These are phyloP conservation scores for Zygosaccharomyces rouxii DNA, from an alignment of 805 yeast genomes.

Conservation along the genomic window DNA sequence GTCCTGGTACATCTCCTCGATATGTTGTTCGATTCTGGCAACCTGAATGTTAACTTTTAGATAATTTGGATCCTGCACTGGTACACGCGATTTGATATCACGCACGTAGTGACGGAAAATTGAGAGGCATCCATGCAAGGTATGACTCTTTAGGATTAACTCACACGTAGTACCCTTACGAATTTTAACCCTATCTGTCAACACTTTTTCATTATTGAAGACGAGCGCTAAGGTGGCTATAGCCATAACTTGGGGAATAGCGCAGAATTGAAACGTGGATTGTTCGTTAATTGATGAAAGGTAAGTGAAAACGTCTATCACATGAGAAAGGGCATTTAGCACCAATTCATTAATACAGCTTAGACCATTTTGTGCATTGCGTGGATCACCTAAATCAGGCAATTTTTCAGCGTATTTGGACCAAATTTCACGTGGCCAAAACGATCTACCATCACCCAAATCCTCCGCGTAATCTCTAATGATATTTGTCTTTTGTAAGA, in stretches of 20 bases:
- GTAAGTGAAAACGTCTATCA: slow-evolving; percentile 68
- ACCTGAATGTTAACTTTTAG: slow-evolving; percentile 77
- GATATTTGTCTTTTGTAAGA: slow-evolving; percentile 92
- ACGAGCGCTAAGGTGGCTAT: slow-evolving; percentile 87
- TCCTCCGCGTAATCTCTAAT: slow-evolving; percentile 95
- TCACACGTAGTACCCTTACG: slow-evolving; percentile 83
- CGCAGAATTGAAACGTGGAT: slow-evolving; percentile 83
- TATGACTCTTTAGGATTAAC: slow-evolving; percentile 68
- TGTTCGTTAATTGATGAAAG: slow-evolving; percentile 74
- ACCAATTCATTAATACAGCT: slow-evolving; percentile 79
- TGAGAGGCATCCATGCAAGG: slow-evolving; percentile 68
- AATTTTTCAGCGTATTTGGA: slow-evolving; percentile 64
- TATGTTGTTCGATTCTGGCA: slow-evolving; percentile 84
- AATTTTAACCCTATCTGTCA: slow-evolving; percentile 73
- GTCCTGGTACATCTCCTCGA: slow-evolving; percentile 69
- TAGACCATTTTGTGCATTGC: slow-evolving; percentile 51
- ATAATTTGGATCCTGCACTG: slow-evolving; percentile 82
- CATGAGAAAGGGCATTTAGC: slow-evolving; percentile 73
- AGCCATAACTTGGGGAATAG: slow-evolving; percentile 99
- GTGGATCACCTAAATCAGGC: slow-evolving; percentile 52
- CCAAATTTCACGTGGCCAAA: slow-evolving; percentile 97
- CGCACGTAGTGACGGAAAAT: slow-evolving; percentile 72
- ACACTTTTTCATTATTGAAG: slow-evolving; percentile 72
- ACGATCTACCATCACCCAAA: slow-evolving; percentile 82
- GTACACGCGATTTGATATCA: slow-evolving; percentile 71